phyloP scores from a whole-genome alignment of 371 early-diverging fungal genomes.

The Mortierella sp. region DNA sequence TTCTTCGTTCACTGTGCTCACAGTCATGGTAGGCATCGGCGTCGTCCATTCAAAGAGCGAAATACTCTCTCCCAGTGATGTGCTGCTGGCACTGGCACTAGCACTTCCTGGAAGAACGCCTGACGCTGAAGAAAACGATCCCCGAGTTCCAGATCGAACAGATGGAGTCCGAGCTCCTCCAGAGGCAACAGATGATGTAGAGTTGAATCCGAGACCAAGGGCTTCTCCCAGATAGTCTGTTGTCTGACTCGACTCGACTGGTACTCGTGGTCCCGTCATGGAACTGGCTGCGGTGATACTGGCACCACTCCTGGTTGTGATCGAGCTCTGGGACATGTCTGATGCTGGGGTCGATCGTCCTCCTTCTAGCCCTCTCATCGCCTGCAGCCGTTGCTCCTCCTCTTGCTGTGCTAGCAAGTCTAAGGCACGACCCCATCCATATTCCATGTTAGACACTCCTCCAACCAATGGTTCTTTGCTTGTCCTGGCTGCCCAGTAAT shows the following conservation, averaged over 20 bases:
- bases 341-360: constrained; percentile 2
- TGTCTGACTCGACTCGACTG: neutral
- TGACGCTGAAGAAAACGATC: constrained; percentile 27
- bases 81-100: neutral
- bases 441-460: constrained; percentile 86
- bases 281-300: neutral
- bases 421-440: constrained; percentile 86
- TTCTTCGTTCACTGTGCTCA: constrained; percentile 31
- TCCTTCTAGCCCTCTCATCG: neutral
- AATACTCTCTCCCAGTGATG: constrained; percentile 17
- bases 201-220: too few species aligned
- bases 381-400: constrained; percentile 12
- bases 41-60: constrained; percentile 44
- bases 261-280: too few species aligned
- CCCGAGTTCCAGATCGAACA: constrained; percentile 35
- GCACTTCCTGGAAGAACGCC: neutral
- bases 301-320: neutral
- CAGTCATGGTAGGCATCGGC: constrained; percentile 32
- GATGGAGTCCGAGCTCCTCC: constrained; percentile 29
- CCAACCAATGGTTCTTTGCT: constrained; percentile 89
- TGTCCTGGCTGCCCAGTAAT: constrained; percentile 92
- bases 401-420: constrained; percentile 27
- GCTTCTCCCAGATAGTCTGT: neutral
- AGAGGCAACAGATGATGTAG: neutral
- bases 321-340: constrained; percentile 4